Evolutionary conservation across 768 basidiomycete genomes (phyloP), one percentile per base, ranked within the genome.

Genomic region (Suillus alpinus): DNA sequence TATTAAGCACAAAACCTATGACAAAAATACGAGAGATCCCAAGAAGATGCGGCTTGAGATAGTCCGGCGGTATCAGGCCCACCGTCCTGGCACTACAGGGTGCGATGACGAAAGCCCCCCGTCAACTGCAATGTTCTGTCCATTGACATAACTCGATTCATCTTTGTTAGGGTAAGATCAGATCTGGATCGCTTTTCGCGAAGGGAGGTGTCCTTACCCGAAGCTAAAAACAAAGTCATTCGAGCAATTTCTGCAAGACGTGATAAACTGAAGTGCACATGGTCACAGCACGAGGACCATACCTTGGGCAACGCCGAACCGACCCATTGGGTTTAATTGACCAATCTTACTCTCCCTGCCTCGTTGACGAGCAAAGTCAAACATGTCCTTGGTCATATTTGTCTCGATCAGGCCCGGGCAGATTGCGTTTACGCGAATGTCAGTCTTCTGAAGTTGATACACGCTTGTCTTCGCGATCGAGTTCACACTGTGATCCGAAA

Each of bases 391-490:
- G 2, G 95, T 95, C 93, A 98, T 97, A 55, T 88, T 91, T 9
- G 95, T 98, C 77, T 96, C 91, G 68, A 97, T 94, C 60, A 97
- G 76, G 14, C 94, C 95, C 6, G 95, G 95, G 69, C 94, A 95
- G 66, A 97, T 86, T 47, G 88, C 80, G 73, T 94, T 96, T 63
- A 97, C 88, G 47, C 95, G 90, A 65, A 98, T 83, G 73, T 94
- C 89, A 1, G 86, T 88, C 70, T 82, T 88, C 65, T 87, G 82
- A 26, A 96, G 81, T 72, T 94, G 91, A 71, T 88, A 92, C 5
- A 86, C 84, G 12, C 86, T 79, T 4, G 91, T 95, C 69, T 92
- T 85, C 8, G 93, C 95, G 66, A 96, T 86, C 49, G 87, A 92
- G 71, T 93, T 94, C 26, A 97, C 94, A 12, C 91, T 94, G 63